Base-by-base conservation (phyloP, 371 early-diverging fungal species). In the Dichotomocladium elegans region DNA sequence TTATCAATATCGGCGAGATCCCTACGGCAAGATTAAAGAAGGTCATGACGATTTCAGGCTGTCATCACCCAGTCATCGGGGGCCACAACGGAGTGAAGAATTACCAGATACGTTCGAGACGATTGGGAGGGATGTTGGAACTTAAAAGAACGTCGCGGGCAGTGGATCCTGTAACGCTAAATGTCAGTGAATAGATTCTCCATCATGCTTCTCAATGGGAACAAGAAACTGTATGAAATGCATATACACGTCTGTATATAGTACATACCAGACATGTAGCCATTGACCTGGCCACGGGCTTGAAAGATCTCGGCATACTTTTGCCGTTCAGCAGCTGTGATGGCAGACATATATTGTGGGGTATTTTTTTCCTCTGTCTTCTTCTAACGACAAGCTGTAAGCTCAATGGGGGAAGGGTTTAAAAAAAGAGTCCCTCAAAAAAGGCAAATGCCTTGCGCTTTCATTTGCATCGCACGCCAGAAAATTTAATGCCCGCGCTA, bases 1-100 rank as follows among this genome's bases (percentile, higher is more conserved):
- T 88, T 84, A 64, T 90, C 91, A 54, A 91, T 92, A 56, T 94
- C 94, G 19, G 93, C 84, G 31, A 94, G 81, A 60, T 86, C 87
- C 91, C 90, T 85, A 35, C 9, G 21, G 29, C 11, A 15, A 30
- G 12, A 45, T n/a, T n/a, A n/a, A n/a, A n/a, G n/a, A n/a, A n/a
- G n/a, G n/a, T n/a, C n/a, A n/a, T n/a, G n/a, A n/a, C n/a, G n/a
- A n/a, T n/a, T n/a, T n/a, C n/a, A n/a, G n/a, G n/a, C n/a, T n/a
- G n/a, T n/a, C n/a, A n/a, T n/a, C n/a, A n/a, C n/a, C 22, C 41
- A 57, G 48, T 37, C 37, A 37, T 17, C n/a, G 37, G 0, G 21
- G 4, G 5, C 37, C 35, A 37, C 29, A 15, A 27, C 42, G n/a
- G n/a, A 3, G n/a, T n/a, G 19, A 14, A 3, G 10, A 3, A 26